Evolutionary conservation across 169 alveolate genomes (phyloP).

Genomic region (Cryptosporidium tyzzeri): DNA sequence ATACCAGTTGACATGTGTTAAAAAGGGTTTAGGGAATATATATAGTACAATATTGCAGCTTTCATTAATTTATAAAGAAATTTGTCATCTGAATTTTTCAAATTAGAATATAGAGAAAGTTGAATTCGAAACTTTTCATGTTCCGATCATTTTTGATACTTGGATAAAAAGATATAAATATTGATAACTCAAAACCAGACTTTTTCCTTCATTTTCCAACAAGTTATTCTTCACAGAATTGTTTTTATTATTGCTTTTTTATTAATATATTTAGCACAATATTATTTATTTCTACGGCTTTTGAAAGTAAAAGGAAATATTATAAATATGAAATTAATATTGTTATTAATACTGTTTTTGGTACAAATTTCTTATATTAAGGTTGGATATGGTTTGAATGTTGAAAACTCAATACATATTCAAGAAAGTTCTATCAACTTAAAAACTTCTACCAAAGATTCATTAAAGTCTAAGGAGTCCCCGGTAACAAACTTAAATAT

Average conservation of each 20-base stretch:
- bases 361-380: constrained; percentile 19
- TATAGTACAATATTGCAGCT: background rate
- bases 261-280: background rate
- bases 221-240: background rate
- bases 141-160: background rate
- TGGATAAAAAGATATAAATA: background rate
- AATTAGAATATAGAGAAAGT: background rate
- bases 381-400: constrained; percentile 48
- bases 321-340: constrained; percentile 10
- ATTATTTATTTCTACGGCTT: background rate
- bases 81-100: background rate
- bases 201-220: background rate
- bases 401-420: constrained; percentile 40
- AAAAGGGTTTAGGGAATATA: background rate
- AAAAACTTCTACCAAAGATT: background rate
- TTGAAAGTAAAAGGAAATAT: background rate
- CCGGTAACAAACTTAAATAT: constrained; percentile 11
- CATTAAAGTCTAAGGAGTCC: constrained; percentile 21
- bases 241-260: constrained; percentile 8
- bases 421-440: background rate
- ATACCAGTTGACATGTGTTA: constrained; percentile 1
- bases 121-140: background rate
- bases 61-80: background rate
- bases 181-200: background rate
- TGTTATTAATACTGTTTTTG: constrained; percentile 4